These are phyloP conservation scores for Candida orba DNA, from an alignment of 805 yeast genomes.

Conservation along the genomic window DNA sequence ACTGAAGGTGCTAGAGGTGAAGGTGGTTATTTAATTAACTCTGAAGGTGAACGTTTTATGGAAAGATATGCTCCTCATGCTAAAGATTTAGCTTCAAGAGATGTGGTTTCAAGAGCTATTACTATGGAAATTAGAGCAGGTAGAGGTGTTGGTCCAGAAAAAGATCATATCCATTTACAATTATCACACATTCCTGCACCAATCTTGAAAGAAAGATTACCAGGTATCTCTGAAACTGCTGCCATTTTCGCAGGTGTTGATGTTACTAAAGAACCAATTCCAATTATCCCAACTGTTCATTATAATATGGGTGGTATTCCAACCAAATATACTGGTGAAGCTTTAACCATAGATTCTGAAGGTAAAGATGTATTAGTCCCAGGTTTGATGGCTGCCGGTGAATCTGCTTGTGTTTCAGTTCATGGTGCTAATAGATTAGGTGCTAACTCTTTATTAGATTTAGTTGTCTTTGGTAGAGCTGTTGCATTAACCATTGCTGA, in stretches of 20 bases:
- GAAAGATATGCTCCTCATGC: constrained; percentile 99
- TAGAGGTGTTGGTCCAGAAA: constrained; percentile 96
- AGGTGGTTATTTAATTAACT: constrained; percentile 94
- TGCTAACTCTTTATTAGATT: constrained; percentile 93
- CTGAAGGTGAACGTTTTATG: constrained; percentile 99
- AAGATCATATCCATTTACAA: constrained; percentile 94
- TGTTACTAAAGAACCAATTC: constrained; percentile 98
- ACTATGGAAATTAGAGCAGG: constrained; percentile 98
- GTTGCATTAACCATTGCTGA: constrained; percentile 89
- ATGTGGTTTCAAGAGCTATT: constrained; percentile 96
- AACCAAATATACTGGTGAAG: constrained; percentile 96
- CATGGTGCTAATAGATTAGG: constrained; percentile 99
- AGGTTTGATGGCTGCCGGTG: constrained; percentile 97
- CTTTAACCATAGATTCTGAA: constrained; percentile 65
- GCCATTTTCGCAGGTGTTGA: constrained; percentile 98
- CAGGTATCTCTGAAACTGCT: constrained; percentile 99
- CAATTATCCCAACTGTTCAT: constrained; percentile 96
- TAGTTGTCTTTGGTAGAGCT: constrained; percentile 98
- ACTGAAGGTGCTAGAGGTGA: constrained; percentile 99
- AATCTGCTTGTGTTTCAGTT: constrained; percentile 97
- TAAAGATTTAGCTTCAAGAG: constrained; percentile 97
- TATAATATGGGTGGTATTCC: constrained; percentile 99
- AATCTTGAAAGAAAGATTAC: constrained; percentile 90
- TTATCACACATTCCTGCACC: constrained; percentile 88
- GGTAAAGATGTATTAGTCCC: constrained; percentile 91